Percentiles rank a stretch among this genome's conserved stretches.
These are phyloP conservation scores for Fusarium newnesense DNA, from an alignment of 2,329 filamentous ascomycete genomes.

Conservation along the genomic window DNA sequence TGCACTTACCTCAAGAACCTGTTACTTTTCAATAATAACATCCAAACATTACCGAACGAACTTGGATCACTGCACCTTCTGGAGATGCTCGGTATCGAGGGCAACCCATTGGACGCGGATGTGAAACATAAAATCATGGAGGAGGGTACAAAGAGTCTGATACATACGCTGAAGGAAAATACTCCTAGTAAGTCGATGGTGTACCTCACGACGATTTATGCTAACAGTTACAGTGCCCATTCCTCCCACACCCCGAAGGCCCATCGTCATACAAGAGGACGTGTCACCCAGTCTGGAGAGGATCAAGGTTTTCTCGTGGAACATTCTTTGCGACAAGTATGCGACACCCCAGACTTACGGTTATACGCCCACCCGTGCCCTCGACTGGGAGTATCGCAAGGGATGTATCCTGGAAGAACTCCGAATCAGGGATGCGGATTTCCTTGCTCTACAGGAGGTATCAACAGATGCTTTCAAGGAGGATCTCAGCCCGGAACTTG, in stretches of 20 bases:
- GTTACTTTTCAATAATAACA: constrained; percentile 89
- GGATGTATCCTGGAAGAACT: constrained; percentile 87
- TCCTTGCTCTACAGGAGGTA: constrained; percentile 93
- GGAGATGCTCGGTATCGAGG: constrained; percentile 90
- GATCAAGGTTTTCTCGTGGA: constrained; percentile 91
- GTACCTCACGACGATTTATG: not conserved
- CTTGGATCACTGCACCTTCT: constrained; percentile 89
- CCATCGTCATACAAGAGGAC: constrained; percentile 80
- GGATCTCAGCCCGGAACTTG: constrained; percentile 87
- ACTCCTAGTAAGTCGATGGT: constrained; percentile 75
- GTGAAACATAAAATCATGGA: constrained; percentile 87
- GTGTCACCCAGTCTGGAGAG: constrained; percentile 69
- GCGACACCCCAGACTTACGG: constrained; percentile 87
- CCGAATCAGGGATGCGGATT: constrained; percentile 81
- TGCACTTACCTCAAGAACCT: constrained; percentile 90
- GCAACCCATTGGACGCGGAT: constrained; percentile 82
- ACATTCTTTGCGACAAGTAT: constrained; percentile 94
- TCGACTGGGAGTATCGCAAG: constrained; percentile 88
- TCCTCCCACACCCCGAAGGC: constrained; percentile 79
- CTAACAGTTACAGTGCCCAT: constrained; percentile 70
- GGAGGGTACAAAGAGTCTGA: constrained; percentile 85
- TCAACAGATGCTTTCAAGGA: constrained; percentile 92
- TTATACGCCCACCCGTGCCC: constrained; percentile 84
- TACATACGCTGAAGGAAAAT: constrained; percentile 84
- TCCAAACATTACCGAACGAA: constrained; percentile 84